Evolutionary conservation across 192 early-diverging fungal species (phyloP), one percentile per base, ranked within the genome.

Genomic region (Umbelopsis isabellina): DNA sequence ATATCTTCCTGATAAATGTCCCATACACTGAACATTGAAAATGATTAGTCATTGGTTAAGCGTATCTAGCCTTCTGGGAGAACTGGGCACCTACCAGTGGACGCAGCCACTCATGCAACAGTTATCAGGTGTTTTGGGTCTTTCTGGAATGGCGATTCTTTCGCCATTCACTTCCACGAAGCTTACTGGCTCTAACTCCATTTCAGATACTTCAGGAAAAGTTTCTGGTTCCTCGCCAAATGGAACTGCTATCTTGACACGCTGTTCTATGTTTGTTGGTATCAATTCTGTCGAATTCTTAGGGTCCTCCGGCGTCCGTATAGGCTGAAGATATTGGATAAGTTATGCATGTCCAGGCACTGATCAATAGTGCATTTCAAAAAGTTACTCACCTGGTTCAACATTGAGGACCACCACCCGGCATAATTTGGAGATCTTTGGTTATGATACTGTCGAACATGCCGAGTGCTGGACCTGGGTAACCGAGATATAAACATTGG

Each of bases 1-100:
- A 75, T 70, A 7, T 70, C 74, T 52, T 75, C 74, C 21, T 70
- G 64, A 20, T 75, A 75, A 20, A 75, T 33, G 41, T 75, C 74
- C 68, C 69, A 75, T 8, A 75, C 74, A 58, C 74, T 75, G 21
- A 15, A 23, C 22, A 46, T 73, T 10, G 23, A 47, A 25, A 41
- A 65, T 51, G n/a, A 37, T 61, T 0, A 61, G 55, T 61, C 25
- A 35, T n/a, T 30, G 2, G 15, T n/a, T 27, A 46, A 20, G n/a
- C 2, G 18, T 45, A 16, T 37, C 20, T 15, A 27, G 23, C 47
- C 5, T 12, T 9, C 23, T 16, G 6, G 13, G 50, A 13, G 21
- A 33, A 13, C 11, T 46, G 23, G n/a, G 22, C 30, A 65, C 53
- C 52, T 75, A 75, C 73, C 73, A 75, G 35, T 75, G 69, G 8